Evolutionary conservation across 2,329 filamentous ascomycete species (phyloP).

Genomic region (Metarhizium guizhouense): DNA sequence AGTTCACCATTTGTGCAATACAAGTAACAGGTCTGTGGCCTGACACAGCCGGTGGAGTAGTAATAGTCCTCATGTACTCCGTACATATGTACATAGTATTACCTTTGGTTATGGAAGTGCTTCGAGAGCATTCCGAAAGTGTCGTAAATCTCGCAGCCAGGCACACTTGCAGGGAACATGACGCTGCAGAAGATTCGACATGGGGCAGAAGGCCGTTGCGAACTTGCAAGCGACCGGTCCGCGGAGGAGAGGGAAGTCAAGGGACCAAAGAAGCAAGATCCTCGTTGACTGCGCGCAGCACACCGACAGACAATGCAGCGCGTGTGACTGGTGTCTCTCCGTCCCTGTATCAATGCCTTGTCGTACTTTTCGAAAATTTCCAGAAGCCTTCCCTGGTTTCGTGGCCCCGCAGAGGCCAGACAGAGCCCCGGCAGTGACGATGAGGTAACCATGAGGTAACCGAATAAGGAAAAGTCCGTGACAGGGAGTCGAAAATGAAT

Average conservation of each 20-base stretch:
- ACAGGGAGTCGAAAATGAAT: background rate
- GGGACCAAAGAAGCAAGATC: background rate
- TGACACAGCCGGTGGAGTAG: too few species aligned
- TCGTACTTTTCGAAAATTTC: background rate
- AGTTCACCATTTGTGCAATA: too few species aligned
- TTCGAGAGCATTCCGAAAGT: too few species aligned
- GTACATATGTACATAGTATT: too few species aligned
- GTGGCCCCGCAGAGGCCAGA: background rate
- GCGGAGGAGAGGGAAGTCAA: background rate
- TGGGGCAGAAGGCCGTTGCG: too few species aligned
- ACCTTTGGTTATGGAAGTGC: too few species aligned
- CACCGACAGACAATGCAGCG: background rate
- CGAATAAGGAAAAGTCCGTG: background rate
- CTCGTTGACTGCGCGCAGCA: too few species aligned
- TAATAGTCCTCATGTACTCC: too few species aligned
- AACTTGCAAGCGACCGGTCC: background rate
- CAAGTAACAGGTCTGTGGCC: too few species aligned
- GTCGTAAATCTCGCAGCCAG: too few species aligned
- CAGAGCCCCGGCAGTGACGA: background rate
- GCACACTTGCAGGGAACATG: too few species aligned
- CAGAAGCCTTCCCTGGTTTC: conserved; percentile 1
- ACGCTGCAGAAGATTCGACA: too few species aligned
- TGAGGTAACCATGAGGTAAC: background rate
- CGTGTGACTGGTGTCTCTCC: background rate
- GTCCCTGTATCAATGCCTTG: background rate